These are phyloP conservation scores for Astraeus odoratus DNA, from an alignment of 768 basidiomycete genomes.

Conservation along the genomic window DNA sequence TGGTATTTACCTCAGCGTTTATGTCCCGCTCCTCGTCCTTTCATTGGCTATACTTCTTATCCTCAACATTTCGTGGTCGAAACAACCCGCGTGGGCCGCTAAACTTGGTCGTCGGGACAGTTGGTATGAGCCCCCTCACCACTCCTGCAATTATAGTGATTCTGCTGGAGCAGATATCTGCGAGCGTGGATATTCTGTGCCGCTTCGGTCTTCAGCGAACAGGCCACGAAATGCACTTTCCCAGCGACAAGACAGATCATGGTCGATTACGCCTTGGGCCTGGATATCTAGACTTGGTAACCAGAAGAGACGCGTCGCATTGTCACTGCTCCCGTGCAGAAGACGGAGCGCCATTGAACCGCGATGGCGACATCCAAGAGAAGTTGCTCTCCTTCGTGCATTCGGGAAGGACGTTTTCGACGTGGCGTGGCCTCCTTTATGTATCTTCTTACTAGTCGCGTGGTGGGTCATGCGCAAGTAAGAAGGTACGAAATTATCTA, in stretches of 20 bases:
- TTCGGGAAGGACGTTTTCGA: slow-evolving; percentile 24
- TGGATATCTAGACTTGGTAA: slow-evolving; percentile 22
- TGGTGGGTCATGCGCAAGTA: slow-evolving; percentile 29
- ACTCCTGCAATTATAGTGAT: background rate
- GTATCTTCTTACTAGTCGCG: slow-evolving; percentile 25
- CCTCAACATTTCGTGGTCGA: slow-evolving; percentile 12
- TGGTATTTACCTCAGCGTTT: slow-evolving; percentile 65
- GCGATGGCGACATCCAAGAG: slow-evolving; percentile 7
- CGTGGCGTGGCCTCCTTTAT: slow-evolving; percentile 32
- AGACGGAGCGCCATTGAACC: slow-evolving; percentile 5
- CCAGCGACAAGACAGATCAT: slow-evolving; percentile 11
- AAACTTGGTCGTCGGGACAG: slow-evolving; percentile 9
- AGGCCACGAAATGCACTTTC: slow-evolving; percentile 8
- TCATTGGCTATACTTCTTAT: slow-evolving; percentile 45
- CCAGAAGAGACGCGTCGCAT: slow-evolving; percentile 17
- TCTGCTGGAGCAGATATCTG: slow-evolving; percentile 1
- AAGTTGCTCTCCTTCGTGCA: slow-evolving; percentile 24
- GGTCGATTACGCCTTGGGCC: slow-evolving; percentile 10
- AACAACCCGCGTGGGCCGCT: slow-evolving; percentile 5
- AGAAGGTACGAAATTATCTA: background rate
- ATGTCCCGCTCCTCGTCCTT: slow-evolving; percentile 60
- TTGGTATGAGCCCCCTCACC: slow-evolving; percentile 9
- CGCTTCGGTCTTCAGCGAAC: slow-evolving; percentile 11
- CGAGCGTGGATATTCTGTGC: slow-evolving; percentile 7
- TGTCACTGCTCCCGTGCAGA: slow-evolving; percentile 14